Conservation (phyloP, 768 basidiomycete species). For the Cystofilobasidium macerans region DNA sequence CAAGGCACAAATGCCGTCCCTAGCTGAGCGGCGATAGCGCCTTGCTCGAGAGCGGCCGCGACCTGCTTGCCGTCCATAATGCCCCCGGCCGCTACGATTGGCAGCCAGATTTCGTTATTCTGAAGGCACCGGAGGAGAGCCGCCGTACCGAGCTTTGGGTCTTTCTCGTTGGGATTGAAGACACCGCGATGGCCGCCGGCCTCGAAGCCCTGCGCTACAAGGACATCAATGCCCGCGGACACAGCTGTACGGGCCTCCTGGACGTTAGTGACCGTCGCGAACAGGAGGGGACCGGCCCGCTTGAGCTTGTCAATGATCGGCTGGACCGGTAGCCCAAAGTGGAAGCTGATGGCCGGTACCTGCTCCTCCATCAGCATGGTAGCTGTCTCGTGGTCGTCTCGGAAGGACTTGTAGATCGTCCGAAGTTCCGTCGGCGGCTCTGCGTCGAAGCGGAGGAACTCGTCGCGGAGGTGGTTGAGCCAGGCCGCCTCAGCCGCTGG, state of each 20-base stretch:
- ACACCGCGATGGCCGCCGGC: conserved; percentile 33
- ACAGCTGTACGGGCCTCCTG: conserved; percentile 28
- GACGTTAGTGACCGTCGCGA: conserved; percentile 30
- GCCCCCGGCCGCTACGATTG: conserved; percentile 65
- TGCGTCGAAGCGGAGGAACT: background rate
- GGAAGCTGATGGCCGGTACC: conserved; percentile 31
- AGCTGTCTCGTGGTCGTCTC: conserved; percentile 28
- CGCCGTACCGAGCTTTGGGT: conserved; percentile 28
- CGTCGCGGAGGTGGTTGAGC: conserved; percentile 14
- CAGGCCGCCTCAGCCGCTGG: conserved; percentile 19
- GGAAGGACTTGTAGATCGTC: conserved; percentile 25
- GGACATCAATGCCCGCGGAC: conserved; percentile 28
- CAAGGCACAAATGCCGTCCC: conserved; percentile 59
- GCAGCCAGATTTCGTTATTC: conserved; percentile 38
- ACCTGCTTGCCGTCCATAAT: conserved; percentile 55
- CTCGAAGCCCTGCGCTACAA: conserved; percentile 34
- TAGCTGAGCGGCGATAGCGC: conserved; percentile 56
- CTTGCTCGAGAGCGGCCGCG: conserved; percentile 54
- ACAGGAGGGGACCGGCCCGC: conserved; percentile 23
- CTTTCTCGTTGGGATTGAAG: conserved; percentile 28
- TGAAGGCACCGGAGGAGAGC: conserved; percentile 37
- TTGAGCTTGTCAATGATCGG: conserved; percentile 26
- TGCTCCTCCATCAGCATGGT: conserved; percentile 28
- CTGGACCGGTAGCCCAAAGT: conserved; percentile 31
- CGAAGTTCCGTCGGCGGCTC: conserved; percentile 1